Base-by-base conservation (phyloP, 2,329 filamentous ascomycete genomes). In the Sclerotiophoma versabilis region DNA sequence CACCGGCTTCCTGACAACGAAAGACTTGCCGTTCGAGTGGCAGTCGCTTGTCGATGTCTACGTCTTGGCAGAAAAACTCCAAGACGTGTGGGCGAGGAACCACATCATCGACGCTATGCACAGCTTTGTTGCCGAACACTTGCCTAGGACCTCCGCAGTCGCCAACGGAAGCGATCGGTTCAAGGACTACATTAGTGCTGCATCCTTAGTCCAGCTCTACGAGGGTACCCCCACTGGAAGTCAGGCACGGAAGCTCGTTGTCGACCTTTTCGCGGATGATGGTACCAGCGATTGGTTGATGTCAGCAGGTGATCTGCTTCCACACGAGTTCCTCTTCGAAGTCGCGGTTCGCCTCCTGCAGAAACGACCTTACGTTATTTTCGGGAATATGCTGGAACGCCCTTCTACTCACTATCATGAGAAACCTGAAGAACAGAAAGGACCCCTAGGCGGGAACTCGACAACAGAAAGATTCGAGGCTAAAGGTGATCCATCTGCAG, bases 41-140 rank as follows among this genome's bases (percentile, higher is more conserved):
- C 36, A 33, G 5, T 19, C 36, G 10, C 29, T 46, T n/a, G 15
- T 39, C 15, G 15, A 46, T 9, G 19, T 52, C n/a, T 52, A 52
- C 27, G 14, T 52, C 10, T 5, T 47, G 15, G 33, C 41, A 3
- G 42, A 52, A 14, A 41, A 22, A 7, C 34, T 52, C 4, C 20
- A 41, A 29, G 49, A 47, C 11, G 5, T 7, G 3, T 23, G 22
- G 27, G 34, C 49, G 15, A 46, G 42, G 27, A 37, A 46, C n/a
- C 32, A 8, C 14, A 23, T 37, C 4, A 9, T 41, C n/a, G 36
- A 49, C 20, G 45, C 45, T 4, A 41, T 41, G 27, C 36, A 49
- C 4, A 33, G 22, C 20, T 49, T 33, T 10, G 5, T 33, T 2
- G 14, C n/a, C 9, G 19, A 34, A 19, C 19, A 41, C 3, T 5